Percentiles rank a stretch among this genome's conserved stretches.
Evolutionary conservation across 176 grass and related monocot genomes (phyloP).

Genomic region (Oropetium thomaeum): DNA sequence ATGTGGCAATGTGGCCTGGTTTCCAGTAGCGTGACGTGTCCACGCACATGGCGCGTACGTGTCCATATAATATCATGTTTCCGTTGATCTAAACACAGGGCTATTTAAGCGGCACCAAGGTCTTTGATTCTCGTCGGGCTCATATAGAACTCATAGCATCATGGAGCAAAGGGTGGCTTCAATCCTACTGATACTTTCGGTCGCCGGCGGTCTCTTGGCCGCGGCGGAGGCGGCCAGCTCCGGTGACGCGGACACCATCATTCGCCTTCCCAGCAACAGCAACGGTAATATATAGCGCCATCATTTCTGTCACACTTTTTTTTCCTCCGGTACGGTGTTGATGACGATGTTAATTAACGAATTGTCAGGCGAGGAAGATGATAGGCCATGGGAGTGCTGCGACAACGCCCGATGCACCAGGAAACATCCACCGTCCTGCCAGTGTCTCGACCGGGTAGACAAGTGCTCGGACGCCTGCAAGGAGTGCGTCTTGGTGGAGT

Average conservation of each 20-base stretch:
- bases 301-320: not conserved
- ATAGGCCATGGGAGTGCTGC: slow-evolving; percentile 12
- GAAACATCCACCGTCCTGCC: not conserved
- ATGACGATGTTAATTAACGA: not conserved
- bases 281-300: not conserved
- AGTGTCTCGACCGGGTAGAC: not conserved
- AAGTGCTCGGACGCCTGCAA: not conserved
- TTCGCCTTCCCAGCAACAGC: not conserved
- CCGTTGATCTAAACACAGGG: no score
- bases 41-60: no score
- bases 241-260: not conserved
- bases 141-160: no score
- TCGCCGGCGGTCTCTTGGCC: not conserved
- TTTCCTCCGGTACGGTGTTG: not conserved
- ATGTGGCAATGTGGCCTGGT: no score
- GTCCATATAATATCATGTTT: no score
- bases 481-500: not conserved
- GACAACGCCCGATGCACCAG: not conserved
- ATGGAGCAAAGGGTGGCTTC: not conserved
- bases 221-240: not conserved
- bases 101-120: no score
- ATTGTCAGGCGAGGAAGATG: not conserved
- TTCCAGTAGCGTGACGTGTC: no score
- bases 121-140: no score
- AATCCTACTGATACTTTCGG: not conserved